Conservation (phyloP, 176 grass and related monocot genomes). For the Raddia distichophylla region DNA sequence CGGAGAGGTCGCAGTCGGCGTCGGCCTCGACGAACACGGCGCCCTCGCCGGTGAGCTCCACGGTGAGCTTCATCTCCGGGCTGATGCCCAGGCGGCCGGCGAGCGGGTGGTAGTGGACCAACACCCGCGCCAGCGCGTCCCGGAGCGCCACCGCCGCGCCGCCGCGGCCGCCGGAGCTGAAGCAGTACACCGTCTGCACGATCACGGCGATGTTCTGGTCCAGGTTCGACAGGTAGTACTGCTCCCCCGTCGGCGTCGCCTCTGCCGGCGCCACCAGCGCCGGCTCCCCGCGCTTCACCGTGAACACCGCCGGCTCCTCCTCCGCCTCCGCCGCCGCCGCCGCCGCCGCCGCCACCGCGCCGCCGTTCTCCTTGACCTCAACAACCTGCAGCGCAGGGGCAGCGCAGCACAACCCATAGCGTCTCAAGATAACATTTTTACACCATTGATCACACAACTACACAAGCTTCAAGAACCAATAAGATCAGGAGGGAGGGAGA, state of each 20-base stretch:
- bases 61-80: conserved; percentile 80
- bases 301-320: conserved; percentile 22
- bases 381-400: conserved; percentile 40
- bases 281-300: conserved; percentile 57
- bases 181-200: conserved; percentile 90
- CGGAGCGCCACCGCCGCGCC: conserved; percentile 53
- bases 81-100: conserved; percentile 79
- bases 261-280: conserved; percentile 60
- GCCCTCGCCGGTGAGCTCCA: conserved; percentile 76
- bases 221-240: conserved; percentile 95
- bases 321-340: conserved; percentile 15
- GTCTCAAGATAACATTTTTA: neutral
- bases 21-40: conserved; percentile 87
- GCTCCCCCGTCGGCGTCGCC: conserved; percentile 62
- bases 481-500: neutral
- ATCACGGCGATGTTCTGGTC: conserved; percentile 95
- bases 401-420: neutral
- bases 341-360: neutral
- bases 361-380: conserved; percentile 47
- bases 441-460: neutral
- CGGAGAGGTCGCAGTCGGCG: conserved; percentile 63
- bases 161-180: conserved; percentile 35
- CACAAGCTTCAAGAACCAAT: neutral
- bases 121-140: conserved; percentile 68
- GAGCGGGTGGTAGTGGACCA: conserved; percentile 87